These are phyloP conservation scores for Saccharomycopsis sp. DNA, from an alignment of 805 yeast species.

Conservation along the genomic window DNA sequence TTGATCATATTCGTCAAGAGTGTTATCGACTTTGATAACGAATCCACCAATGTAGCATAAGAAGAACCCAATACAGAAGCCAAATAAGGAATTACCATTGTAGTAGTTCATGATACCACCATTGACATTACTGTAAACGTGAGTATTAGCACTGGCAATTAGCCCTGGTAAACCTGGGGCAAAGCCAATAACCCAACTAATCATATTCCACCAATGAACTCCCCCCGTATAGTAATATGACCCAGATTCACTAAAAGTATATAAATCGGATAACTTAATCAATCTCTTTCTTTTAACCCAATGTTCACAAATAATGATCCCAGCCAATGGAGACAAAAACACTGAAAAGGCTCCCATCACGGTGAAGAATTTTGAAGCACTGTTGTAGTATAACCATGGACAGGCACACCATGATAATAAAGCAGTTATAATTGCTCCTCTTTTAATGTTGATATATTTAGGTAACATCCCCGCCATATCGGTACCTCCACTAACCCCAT, in stretches of 20 bases:
- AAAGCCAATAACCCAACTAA: slow-evolving; percentile 23
- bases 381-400: slow-evolving; percentile 32
- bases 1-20: too few species aligned
- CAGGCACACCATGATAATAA: slow-evolving; percentile 27
- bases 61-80: neutral
- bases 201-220: slow-evolving; percentile 26
- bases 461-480: slow-evolving; percentile 31
- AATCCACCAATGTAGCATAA: too few species aligned
- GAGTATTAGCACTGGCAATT: slow-evolving; percentile 25
- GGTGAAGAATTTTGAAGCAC: slow-evolving; percentile 27
- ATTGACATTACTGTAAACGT: neutral
- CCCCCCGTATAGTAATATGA: too few species aligned
- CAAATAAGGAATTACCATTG: neutral
- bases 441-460: slow-evolving; percentile 30
- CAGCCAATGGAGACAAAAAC: slow-evolving; percentile 31
- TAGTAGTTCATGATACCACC: neutral
- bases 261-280: slow-evolving; percentile 32
- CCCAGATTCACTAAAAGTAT: too few species aligned
- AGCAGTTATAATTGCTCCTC: slow-evolving; percentile 36
- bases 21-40: too few species aligned
- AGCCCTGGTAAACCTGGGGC: slow-evolving; percentile 33
- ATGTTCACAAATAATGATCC: slow-evolving; percentile 29
- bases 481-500: slow-evolving; percentile 31
- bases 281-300: slow-evolving; percentile 28
- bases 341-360: slow-evolving; percentile 29